Evolutionary conservation across 768 basidiomycete genomes (phyloP).

Genomic region (Neoboletus brunneissimus): DNA sequence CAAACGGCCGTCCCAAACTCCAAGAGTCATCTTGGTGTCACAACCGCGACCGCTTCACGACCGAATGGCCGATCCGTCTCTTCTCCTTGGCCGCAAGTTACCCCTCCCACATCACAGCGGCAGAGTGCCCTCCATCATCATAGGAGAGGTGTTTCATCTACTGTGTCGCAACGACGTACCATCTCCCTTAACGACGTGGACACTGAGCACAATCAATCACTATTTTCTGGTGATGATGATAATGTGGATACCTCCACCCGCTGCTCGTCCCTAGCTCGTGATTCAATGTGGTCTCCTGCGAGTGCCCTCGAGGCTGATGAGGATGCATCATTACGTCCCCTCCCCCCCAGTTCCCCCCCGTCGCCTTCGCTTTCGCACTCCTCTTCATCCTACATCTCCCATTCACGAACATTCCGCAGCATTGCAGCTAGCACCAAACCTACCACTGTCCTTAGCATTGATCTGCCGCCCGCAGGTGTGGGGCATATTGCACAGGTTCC

Average conservation of each 20-base stretch:
- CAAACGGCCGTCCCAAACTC: constrained; percentile 12
- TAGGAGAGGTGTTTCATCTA: constrained; percentile 20
- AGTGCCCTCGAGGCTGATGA: constrained; percentile 86
- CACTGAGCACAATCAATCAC: constrained; percentile 39
- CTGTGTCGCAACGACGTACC: constrained; percentile 47
- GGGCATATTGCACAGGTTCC: constrained; percentile 91
- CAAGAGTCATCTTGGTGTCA: constrained; percentile 16
- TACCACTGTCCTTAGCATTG: constrained; percentile 89
- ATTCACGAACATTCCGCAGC: constrained; percentile 77
- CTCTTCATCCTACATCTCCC: constrained; percentile 80
- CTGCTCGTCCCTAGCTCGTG: constrained; percentile 60
- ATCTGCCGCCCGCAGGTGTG: constrained; percentile 75
- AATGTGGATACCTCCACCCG: constrained; percentile 48
- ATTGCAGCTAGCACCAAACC: constrained; percentile 90
- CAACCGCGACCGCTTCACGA: constrained; percentile 15
- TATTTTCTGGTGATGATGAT: constrained; percentile 36
- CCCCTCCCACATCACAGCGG: constrained; percentile 23
- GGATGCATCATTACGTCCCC: constrained; percentile 86
- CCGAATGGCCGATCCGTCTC: constrained; percentile 29
- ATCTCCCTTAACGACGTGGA: constrained; percentile 65
- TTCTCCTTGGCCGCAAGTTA: constrained; percentile 27
- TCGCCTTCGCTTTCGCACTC: constrained; percentile 84
- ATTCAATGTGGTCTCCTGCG: constrained; percentile 78
- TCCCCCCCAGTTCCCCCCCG: constrained; percentile 85
- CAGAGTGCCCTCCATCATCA: constrained; percentile 19